Base-by-base conservation (phyloP, 768 basidiomycete genomes). In the Lentinus brumalis region DNA sequence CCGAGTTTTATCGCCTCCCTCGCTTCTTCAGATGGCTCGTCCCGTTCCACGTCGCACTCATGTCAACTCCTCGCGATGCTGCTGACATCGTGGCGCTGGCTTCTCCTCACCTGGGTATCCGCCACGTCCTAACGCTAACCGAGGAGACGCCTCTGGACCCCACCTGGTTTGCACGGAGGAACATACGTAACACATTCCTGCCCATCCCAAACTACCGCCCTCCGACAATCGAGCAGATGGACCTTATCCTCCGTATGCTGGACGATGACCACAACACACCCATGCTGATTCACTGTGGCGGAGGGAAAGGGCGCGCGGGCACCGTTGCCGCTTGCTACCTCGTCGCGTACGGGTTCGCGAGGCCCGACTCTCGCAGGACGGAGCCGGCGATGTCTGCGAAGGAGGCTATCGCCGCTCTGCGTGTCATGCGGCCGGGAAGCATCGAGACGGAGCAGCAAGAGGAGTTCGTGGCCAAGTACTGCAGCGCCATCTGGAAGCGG, bases 21-120 rank as follows among this genome's bases (percentile, higher is more conserved):
- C 79, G 85, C 7, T 86, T 83, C 70, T 86, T 87, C 68, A 77
- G 85, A 10, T 88, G 86, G 86, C 76, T 88, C 5, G 72, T 86
- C 35, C 85, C 86, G 5, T 82, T 79, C 66, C 76, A 81, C 54
- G 67, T 86, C 31, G 85, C 86, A 7, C 75, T 85, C 50, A 86
- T 86, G 83, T 86, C 86, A 0, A 86, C 82, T 0, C 86, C 85
- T 1, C 75, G 81, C 4, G 69, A 72, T 59, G 78, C 78, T 57
- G 76, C 77, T 16, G 85, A 88, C 66, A 81, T 86, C 57, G 64
- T 67, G 1, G 75, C 76, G 0, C 78, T 86, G 15, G 71, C 77
- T 29, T 81, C 81, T 0, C 72, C 61, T 70, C 26, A 71, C 69
- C 69, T 88, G n/a, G 83, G 82, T 10, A 83, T 86, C 57, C 79